A percentile compares a stretch with the other conserved stretches of the same genome.
These are phyloP conservation scores for Penicillium taxi DNA, from an alignment of 495 filamentous ascomycete species.

Conservation along the genomic window DNA sequence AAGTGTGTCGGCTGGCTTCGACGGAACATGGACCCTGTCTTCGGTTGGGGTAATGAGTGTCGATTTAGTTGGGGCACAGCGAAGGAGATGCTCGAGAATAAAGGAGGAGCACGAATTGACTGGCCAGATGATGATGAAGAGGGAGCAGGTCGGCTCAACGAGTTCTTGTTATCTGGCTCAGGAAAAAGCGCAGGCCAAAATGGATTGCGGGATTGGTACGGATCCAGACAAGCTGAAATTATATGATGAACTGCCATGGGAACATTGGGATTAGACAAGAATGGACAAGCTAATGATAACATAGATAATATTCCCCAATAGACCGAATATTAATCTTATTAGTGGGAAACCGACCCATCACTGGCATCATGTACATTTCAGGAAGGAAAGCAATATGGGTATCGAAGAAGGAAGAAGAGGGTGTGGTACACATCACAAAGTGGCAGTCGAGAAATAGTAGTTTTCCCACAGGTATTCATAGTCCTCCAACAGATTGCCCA, in stretches of 20 bases:
- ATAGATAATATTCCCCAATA: slow-evolving; percentile 22
- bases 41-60: slow-evolving; percentile 90
- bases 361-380: slow-evolving; percentile 6
- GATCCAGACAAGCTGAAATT: slow-evolving; percentile 28
- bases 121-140: slow-evolving; percentile 75
- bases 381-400: slow-evolving; percentile 12
- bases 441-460: slow-evolving; percentile 81
- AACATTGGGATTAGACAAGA: slow-evolving; percentile 8
- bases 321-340: too few species aligned
- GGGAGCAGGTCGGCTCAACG: slow-evolving; percentile 54
- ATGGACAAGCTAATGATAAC: slow-evolving; percentile 10
- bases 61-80: slow-evolving; percentile 93
- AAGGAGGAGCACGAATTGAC: slow-evolving; percentile 60
- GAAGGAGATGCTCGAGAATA: slow-evolving; percentile 79
- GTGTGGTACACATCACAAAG: slow-evolving; percentile 37
- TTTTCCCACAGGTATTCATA: slow-evolving; percentile 98
- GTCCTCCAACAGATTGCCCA: slow-evolving; percentile 80
- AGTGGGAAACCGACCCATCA: too few species aligned
- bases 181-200: slow-evolving; percentile 18
- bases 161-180: slow-evolving; percentile 51
- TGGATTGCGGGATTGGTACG: slow-evolving; percentile 38
- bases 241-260: slow-evolving; percentile 13
- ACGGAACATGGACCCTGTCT: slow-evolving; percentile 80
- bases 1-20: slow-evolving; percentile 75
- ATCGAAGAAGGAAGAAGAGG: slow-evolving; percentile 15